These are phyloP conservation scores for Hibiscus mutabilis DNA, from an alignment of 345 rosid genomes.

Conservation along the genomic window DNA sequence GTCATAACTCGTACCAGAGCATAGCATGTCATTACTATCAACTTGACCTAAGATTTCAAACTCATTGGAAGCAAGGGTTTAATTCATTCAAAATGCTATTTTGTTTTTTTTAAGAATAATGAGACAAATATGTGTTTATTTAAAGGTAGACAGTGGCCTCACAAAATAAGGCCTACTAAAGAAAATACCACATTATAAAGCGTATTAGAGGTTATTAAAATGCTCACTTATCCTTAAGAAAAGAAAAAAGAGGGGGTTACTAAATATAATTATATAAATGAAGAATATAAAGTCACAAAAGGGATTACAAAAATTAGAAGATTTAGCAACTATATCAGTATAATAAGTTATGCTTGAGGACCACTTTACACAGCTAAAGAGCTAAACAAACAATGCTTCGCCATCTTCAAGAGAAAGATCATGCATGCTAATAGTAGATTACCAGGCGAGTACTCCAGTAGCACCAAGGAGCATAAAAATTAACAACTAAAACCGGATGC, in stretches of 20 bases:
- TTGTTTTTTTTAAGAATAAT: not conserved
- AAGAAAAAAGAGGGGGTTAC: not conserved
- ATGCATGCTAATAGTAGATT: constrained; percentile 11
- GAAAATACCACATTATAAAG: not conserved
- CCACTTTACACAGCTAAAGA: not conserved
- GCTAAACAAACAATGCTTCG: not conserved
- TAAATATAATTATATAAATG: not conserved
- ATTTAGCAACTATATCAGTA: not conserved
- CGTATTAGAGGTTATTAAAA: not conserved
- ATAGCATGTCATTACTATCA: not conserved
- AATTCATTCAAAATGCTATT: not conserved
- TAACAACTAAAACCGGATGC: constrained; percentile 77
- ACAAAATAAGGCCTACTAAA: not conserved
- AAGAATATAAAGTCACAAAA: not conserved
- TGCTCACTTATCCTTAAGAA: not conserved
- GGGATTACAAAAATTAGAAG: not conserved
- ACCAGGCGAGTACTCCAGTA: constrained; percentile 95
- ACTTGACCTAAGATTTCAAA: not conserved
- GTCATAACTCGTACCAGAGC: not conserved
- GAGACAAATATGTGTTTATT: not conserved
- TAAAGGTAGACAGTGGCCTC: not conserved
- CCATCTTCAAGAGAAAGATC: not conserved
- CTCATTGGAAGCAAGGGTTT: not conserved
- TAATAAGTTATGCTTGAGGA: not conserved
- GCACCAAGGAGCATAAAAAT: constrained; percentile 99